These are phyloP conservation scores for Apiotrichum domesticum DNA, from an alignment of 1,284 basidiomycete species.

Conservation along the genomic window DNA sequence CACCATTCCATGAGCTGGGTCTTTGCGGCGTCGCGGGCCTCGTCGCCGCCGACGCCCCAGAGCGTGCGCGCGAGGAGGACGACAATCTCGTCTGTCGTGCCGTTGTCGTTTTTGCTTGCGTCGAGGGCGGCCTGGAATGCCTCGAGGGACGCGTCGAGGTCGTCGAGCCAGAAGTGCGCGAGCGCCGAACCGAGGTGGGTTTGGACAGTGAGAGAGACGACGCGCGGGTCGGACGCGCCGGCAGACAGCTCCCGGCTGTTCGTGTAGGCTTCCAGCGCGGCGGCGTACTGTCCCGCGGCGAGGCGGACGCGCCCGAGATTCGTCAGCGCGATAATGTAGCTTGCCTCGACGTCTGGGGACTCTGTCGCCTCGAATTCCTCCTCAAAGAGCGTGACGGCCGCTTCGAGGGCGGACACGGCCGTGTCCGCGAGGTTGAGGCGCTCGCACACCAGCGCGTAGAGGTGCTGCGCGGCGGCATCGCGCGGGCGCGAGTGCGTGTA, in stretches of 20 bases:
- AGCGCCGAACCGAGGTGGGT: conserved; percentile 66
- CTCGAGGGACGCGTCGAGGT: conserved; percentile 60
- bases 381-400: conserved; percentile 64
- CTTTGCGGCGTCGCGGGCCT: conserved; percentile 70
- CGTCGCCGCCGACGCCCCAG: conserved; percentile 71
- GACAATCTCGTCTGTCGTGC: conserved; percentile 61
- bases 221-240: conserved; percentile 30
- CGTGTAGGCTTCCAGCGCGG: conserved; percentile 65
- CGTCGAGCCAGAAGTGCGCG: conserved; percentile 60
- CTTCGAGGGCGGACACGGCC: conserved; percentile 60
- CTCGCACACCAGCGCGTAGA: conserved; percentile 81
- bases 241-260: conserved; percentile 63
- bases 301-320: conserved; percentile 76
- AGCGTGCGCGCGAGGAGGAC: conserved; percentile 72
- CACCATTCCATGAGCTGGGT: conserved; percentile 77
- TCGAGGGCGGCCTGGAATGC: conserved; percentile 63
- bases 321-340: conserved; percentile 73
- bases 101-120: conserved; percentile 50
- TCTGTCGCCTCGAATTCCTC: conserved; percentile 82
- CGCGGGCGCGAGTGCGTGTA: conserved; percentile 64
- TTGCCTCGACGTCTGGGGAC: conserved; percentile 64
- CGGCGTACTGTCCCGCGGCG: conserved; percentile 55
- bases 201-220: conserved; percentile 49
- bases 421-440: conserved; percentile 65
- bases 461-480: conserved; percentile 72